Evolutionary conservation across 441 rosid species (phyloP).

Genomic region (Pelargonium fulgidum): DNA sequence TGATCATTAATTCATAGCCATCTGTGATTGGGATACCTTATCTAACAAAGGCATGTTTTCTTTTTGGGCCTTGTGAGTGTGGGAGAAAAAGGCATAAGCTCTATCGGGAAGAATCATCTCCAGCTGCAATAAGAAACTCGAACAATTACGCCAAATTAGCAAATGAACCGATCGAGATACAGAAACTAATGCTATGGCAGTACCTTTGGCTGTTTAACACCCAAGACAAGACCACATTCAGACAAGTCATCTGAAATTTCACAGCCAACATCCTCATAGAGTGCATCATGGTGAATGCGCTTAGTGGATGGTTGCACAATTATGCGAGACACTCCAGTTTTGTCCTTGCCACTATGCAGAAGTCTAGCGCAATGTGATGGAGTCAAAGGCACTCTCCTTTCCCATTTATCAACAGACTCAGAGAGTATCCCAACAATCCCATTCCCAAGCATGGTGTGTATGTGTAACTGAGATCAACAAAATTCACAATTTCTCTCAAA

Average conservation of each 20-base stretch:
- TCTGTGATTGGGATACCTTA: conserved; percentile 38
- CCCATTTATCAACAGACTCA: conserved; percentile 81
- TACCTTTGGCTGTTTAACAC: conserved; percentile 85
- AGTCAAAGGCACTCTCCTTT: conserved; percentile 77
- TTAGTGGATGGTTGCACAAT: conserved; percentile 64
- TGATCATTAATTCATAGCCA: not conserved
- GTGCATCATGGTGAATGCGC: conserved; percentile 57
- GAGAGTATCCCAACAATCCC: conserved; percentile 81
- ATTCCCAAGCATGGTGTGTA: conserved; percentile 57
- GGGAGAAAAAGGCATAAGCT: conserved; percentile 93
- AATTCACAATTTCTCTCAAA: not conserved
- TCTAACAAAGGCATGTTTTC: conserved; percentile 86
- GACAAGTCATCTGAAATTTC: conserved; percentile 59
- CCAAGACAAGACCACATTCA: conserved; percentile 58
- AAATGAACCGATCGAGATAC: not conserved
- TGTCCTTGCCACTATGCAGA: conserved; percentile 57
- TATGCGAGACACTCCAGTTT: conserved; percentile 51
- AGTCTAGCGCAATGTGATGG: conserved; percentile 89
- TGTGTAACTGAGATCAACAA: conserved; percentile 1
- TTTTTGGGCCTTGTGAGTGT: conserved; percentile 88
- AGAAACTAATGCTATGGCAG: not conserved
- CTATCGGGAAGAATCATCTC: conserved; percentile 77
- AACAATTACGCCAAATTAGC: not conserved
- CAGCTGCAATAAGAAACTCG: conserved; percentile 36
- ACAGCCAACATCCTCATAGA: conserved; percentile 58